Conservation (phyloP, 345 rosid genomes). For the Dimocarpus longan region DNA sequence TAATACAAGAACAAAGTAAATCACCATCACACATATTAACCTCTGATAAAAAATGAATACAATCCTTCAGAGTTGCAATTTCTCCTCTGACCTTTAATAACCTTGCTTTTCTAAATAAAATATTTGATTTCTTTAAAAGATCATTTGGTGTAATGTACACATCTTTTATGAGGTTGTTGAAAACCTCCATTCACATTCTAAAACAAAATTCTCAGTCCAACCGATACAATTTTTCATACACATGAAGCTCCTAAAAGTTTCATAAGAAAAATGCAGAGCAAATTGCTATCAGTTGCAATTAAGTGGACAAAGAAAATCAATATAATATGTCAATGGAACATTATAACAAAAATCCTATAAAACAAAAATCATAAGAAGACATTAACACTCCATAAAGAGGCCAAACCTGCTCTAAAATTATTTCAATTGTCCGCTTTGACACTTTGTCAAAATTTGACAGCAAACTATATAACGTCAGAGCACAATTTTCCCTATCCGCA, state of each 20-base stretch:
- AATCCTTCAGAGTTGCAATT: slow-evolving; percentile 46
- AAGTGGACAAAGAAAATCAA: background rate
- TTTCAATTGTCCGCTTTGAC: slow-evolving; percentile 48
- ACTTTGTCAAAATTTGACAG: slow-evolving; percentile 49
- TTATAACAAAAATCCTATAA: slow-evolving; percentile 2
- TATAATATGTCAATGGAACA: slow-evolving; percentile 6
- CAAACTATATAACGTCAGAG: slow-evolving; percentile 50
- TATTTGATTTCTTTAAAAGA: slow-evolving; percentile 51
- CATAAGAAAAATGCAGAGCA: slow-evolving; percentile 14
- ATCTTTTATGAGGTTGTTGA: slow-evolving; percentile 57
- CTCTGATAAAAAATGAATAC: slow-evolving; percentile 64
- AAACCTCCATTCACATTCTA: slow-evolving; percentile 51
- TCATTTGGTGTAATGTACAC: slow-evolving; percentile 38
- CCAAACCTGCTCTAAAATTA: slow-evolving; percentile 82
- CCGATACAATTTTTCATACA: slow-evolving; percentile 56
- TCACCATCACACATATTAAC: slow-evolving; percentile 70
- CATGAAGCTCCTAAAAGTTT: slow-evolving; percentile 67
- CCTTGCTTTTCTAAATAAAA: slow-evolving; percentile 66
- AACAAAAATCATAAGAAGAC: background rate
- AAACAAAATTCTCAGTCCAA: slow-evolving; percentile 54
- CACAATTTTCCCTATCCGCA: slow-evolving; percentile 35
- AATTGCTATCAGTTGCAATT: background rate
- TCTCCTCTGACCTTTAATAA: slow-evolving; percentile 54
- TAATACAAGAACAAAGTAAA: slow-evolving; percentile 8
- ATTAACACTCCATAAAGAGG: slow-evolving; percentile 20